These are phyloP conservation scores for Fragaria nilgerrensis DNA, from an alignment of 306 rosid species.

Conservation along the genomic window DNA sequence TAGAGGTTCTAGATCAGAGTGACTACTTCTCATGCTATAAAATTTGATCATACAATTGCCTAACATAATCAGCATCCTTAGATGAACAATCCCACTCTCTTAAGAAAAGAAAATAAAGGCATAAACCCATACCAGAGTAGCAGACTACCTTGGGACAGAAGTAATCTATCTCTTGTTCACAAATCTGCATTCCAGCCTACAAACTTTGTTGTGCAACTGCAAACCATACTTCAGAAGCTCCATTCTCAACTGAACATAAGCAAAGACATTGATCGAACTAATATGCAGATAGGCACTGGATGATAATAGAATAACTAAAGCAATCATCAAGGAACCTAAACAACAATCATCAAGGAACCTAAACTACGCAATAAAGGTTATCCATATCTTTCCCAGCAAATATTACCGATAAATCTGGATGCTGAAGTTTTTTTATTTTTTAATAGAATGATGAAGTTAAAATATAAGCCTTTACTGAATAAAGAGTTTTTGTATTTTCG, in stretches of 20 bases:
- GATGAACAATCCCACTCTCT: background rate
- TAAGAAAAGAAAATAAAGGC: background rate
- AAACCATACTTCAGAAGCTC: background rate
- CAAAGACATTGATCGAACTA: background rate
- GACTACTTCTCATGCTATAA: background rate
- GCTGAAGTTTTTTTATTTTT: too few species aligned
- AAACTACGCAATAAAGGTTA: background rate
- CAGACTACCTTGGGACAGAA: background rate
- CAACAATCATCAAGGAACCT: background rate
- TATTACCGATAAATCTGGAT: too few species aligned
- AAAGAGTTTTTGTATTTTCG: too few species aligned
- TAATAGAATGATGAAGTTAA: too few species aligned
- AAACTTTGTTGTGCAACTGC: background rate
- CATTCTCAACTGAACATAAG: background rate
- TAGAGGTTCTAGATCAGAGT: background rate
- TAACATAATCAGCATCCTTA: background rate
- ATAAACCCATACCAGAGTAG: background rate
- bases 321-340: background rate
- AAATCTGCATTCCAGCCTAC: background rate
- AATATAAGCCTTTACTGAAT: too few species aligned
- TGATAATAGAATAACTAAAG: too few species aligned
- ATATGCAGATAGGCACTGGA: background rate
- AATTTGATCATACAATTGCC: background rate
- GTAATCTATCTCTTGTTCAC: background rate
- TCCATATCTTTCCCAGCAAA: background rate